These are phyloP conservation scores for Rhinocladiella mackenziei DNA, from an alignment of 2,329 filamentous ascomycete genomes.

Conservation along the genomic window DNA sequence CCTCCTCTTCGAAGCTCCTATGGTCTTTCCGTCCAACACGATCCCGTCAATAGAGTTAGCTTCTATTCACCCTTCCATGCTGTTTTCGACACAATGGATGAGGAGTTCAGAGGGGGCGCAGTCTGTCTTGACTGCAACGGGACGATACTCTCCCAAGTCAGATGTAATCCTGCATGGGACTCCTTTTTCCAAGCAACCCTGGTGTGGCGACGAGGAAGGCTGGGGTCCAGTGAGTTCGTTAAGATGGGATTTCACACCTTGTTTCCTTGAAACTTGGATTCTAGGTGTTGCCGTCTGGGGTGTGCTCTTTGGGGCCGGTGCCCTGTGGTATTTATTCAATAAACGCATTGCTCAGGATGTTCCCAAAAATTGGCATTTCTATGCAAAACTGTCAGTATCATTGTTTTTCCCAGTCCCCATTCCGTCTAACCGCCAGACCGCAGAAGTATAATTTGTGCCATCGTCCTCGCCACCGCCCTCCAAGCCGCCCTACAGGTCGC, in stretches of 20 bases:
- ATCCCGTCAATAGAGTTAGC: not conserved
- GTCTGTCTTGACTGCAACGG: constrained; percentile 23
- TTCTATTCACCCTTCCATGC: constrained; percentile 10
- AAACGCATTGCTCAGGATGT: constrained; percentile 65
- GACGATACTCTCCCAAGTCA: constrained; percentile 7
- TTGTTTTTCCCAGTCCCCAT: not conserved
- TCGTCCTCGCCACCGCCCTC: constrained; percentile 64
- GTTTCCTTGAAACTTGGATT: constrained; percentile 92
- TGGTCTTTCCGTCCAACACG: not conserved
- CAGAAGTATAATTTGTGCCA: constrained; percentile 60
- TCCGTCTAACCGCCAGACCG: constrained; percentile 12
- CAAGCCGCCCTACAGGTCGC: constrained; percentile 75
- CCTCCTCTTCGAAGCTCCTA: constrained; percentile 1
- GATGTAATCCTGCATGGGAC: not conserved
- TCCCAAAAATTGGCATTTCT: constrained; percentile 87
- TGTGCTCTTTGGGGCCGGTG: constrained; percentile 69
- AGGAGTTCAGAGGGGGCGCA: constrained; percentile 19
- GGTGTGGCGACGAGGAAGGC: constrained; percentile 86
- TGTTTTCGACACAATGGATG: constrained; percentile 14
- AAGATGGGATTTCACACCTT: constrained; percentile 93
- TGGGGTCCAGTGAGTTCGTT: constrained; percentile 89
- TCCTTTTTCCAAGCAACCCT: constrained; percentile 51
- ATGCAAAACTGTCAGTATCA: constrained; percentile 71
- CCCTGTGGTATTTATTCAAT: constrained; percentile 73
- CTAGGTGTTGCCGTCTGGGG: constrained; percentile 74